Evolutionary conservation across 768 basidiomycete genomes (phyloP), one percentile per base, ranked within the genome.

Genomic region (Lepiota venenata): DNA sequence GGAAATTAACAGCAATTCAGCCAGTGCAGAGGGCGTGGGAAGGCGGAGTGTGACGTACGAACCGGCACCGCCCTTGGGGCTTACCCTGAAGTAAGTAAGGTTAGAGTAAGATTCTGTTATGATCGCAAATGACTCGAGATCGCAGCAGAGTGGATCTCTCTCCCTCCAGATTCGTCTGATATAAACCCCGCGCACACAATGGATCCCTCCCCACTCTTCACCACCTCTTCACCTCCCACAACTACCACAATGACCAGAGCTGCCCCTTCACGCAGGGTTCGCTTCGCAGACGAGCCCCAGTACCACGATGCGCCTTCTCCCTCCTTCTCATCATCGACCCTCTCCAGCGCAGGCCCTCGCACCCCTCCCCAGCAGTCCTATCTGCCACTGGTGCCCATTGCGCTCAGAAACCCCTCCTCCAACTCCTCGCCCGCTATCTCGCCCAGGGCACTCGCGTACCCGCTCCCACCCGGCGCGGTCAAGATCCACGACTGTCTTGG

Each of bases 281-380:
- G 46, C 14, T 55, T 55, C 29, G 46, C 27, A 9, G 22, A 18
- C 16, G 41, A 18, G 14, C 27, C 37, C 1, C 36, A 49, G 16
- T 20, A 20, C 21, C 14, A 16, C 21, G 20, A 18, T 42, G 41
- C 16, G 4, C 22, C 37, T 2, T 56, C 55, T 4, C 48, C 47
- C 38, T n/a, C 16, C 12, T 56, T 48, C 4, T 47, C 54, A 9
- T 43, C 40, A 21, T 48, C 54, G 2, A 56, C 41, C 7, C 42
- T 50, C 15, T 55, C 47, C 27, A 55, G 55, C 36, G 25, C 55
- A 5, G 43, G 41, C 22, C 50, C 53, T 22, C 36, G 10, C 29
- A 55, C 55, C 4, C 47, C 55, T 12, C 47, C 55, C 11, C 53
- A 29, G n/a, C 25, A 47, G 9, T 3, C 21, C 10, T 10, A 29